Evolutionary conservation across 441 rosid species (phyloP), one percentile per base, ranked within the genome.

Genomic region (Mallotus repandus): DNA sequence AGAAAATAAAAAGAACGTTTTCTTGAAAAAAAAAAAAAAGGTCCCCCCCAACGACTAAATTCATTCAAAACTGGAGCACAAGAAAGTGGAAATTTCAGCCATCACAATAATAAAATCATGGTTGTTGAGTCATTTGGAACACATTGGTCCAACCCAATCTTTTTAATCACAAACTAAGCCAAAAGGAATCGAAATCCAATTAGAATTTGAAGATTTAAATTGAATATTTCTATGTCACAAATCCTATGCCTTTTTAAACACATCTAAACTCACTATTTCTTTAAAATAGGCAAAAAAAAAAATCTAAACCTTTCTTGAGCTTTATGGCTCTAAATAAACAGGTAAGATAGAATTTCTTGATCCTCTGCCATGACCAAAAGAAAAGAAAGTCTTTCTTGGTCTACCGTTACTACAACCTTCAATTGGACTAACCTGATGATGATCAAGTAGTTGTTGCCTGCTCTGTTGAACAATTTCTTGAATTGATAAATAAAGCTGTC

Each of bases 361-460:
- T 68, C 84, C 90, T 74, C 88, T 87, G 70, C 89, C 84, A 29
- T 89, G 88, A 7, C 93, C 90, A 78, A 90, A 91, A 35, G 94
- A 83, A 83, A 94, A 94, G 86, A 94, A 89, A 74, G 85, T 84
- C 82, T 88, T 90, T 76, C 84, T 88, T 48, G 73, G 65, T 88
- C 86, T 88, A 75, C 79, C 71, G 65, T 69, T 85, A 63, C 88
- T 85, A 82, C 85, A 70, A 61, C 85, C 86, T 71, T 86, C 87
- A 64, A 79, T 73, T 16, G 88, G 84, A 72, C 88, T 84, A 63
- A 79, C 80, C 79, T 79, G 55, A 50, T 50, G 55, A 50, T 50
- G 16, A 50, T 50, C 92, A 57, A 54, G 76, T 21, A 52, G 81
- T 73, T 84, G 84, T 67, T 86, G 83, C 49, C 78, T 78, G 59